These are phyloP conservation scores for Climacium dendroides DNA, from an alignment of 225 moss, liverwort and hornwort species.

Conservation along the genomic window DNA sequence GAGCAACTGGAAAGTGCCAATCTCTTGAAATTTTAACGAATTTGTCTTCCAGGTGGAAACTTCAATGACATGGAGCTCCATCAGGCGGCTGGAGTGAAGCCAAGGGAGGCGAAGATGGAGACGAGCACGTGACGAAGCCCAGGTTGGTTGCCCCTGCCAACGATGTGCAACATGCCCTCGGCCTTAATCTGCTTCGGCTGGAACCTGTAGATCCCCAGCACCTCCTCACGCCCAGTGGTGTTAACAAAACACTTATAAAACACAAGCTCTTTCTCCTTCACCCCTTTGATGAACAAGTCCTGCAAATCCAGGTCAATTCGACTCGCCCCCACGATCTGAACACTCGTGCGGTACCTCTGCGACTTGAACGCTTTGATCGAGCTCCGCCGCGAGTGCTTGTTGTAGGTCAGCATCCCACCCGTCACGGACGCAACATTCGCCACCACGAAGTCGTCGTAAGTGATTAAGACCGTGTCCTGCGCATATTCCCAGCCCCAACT, in stretches of 20 bases:
- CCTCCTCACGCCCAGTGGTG: not conserved
- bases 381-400: not conserved
- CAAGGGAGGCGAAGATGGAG: not conserved
- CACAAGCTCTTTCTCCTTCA: not conserved
- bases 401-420: not conserved
- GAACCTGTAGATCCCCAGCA: not conserved
- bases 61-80: not conserved
- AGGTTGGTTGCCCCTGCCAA: not conserved
- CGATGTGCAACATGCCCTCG: not conserved
- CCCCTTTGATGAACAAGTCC: not conserved
- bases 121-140: not conserved
- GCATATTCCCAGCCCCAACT: not conserved
- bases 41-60: not conserved
- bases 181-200: not conserved
- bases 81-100: not conserved
- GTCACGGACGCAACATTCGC: not conserved
- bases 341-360: not conserved
- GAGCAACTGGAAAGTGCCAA: not conserved
- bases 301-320: not conserved
- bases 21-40: not conserved
- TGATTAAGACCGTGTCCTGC: not conserved
- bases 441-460: not conserved
- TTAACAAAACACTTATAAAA: not conserved
- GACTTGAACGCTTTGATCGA: not conserved
- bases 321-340: not conserved